phyloP scores from a whole-genome alignment of 768 basidiomycete species.

The Pholiota microspora region DNA sequence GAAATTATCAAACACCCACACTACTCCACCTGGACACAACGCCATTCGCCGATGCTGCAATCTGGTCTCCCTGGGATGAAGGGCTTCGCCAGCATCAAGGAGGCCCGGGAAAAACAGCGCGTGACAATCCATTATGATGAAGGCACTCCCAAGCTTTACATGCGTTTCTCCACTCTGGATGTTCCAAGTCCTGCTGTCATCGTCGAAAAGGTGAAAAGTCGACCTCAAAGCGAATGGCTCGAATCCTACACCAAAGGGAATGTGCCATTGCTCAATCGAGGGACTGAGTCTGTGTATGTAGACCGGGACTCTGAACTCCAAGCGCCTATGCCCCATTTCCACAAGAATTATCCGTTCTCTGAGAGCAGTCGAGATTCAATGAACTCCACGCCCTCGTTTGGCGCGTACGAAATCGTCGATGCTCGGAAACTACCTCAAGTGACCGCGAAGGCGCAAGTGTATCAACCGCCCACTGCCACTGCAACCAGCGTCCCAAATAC shows the following conservation, averaged over 20 bases:
- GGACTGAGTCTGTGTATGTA: slow-evolving; percentile 12
- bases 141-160: slow-evolving; percentile 49
- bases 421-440: slow-evolving; percentile 24
- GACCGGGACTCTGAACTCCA: slow-evolving; percentile 1
- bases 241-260: slow-evolving; percentile 9
- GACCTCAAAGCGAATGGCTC: slow-evolving; percentile 20
- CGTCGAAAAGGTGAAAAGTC: slow-evolving; percentile 24
- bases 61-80: slow-evolving; percentile 18
- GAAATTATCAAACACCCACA: slow-evolving; percentile 4
- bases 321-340: slow-evolving; percentile 13
- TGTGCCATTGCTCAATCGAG: slow-evolving; percentile 6
- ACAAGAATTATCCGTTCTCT: slow-evolving; percentile 1
- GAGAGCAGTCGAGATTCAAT: slow-evolving; percentile 10
- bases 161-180: slow-evolving; percentile 53
- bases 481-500: neutral
- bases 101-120: slow-evolving; percentile 28
- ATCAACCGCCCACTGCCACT: slow-evolving; percentile 10
- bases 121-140: slow-evolving; percentile 48
- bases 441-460: slow-evolving; percentile 19
- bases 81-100: slow-evolving; percentile 22
- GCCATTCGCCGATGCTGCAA: slow-evolving; percentile 11
- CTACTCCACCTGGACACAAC: slow-evolving; percentile 16
- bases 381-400: slow-evolving; percentile 13
- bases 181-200: slow-evolving; percentile 35
- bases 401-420: slow-evolving; percentile 25